Evolutionary conservation across 345 rosid genomes (phyloP), one percentile per base, ranked within the genome.

Genomic region (Capsella bursapastoris): DNA sequence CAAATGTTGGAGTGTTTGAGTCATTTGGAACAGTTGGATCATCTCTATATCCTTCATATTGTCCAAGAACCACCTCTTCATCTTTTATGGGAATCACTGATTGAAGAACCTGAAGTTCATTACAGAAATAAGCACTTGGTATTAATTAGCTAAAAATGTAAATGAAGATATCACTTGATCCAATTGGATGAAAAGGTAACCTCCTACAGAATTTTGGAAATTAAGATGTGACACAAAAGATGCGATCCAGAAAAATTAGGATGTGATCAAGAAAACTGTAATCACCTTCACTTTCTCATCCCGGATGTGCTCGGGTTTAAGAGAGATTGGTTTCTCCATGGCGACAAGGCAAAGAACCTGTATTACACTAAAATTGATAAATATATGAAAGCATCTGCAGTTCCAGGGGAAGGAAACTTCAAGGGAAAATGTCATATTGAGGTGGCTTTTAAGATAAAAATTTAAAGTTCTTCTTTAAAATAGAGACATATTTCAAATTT

Each of bases 281-380:
- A 9, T 62, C 64, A 87, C 99, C 99, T 96, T 96, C 84, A 96
- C 99, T 90, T 96, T 96, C 85, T 90, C 98, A 81, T 96, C 98
- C 3, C 98, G 93, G 45, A 96, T 92, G 83, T 89, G 91, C 88
- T 95, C 99, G 13, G 99, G 99, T 71, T 89, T 95, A 68, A 95
- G 93, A 73, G 97, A 95, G 68, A 95, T 61, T 0, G 99, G 99
- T 85, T 95, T 95, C 85, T 95, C 98, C 99, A 95, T 95, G 28
- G 93, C 97, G 51, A 96, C 88, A 47, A 96, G 94, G 81, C 92
- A 96, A 66, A 96, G 88, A 81, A 96, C 87, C 98, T 92, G 86
- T 52, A 77, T 27, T 68, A 79, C 64, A 48, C 49, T 44, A 45
- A 70, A 80, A 73, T 41, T 34, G 3, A n/a, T 76, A 29, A 58